A percentile compares a stretch with the other conserved stretches of the same genome.
Evolutionary conservation across 352 stramenopile genomes (phyloP).

Genomic region (Phytophthora fragariaefolia): DNA sequence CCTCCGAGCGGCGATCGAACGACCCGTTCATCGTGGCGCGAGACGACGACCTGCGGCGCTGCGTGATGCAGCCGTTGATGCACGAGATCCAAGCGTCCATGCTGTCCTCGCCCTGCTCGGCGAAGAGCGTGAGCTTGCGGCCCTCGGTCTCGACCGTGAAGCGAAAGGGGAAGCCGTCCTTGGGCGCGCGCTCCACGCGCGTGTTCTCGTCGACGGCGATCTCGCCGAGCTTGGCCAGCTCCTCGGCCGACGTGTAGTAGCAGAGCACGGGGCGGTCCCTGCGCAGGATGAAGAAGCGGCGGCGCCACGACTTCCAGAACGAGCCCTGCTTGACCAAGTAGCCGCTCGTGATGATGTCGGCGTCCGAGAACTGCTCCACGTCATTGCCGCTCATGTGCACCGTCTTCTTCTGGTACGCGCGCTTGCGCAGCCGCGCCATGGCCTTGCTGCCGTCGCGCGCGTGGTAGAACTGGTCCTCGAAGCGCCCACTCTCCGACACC

Average conservation of each 20-base stretch:
- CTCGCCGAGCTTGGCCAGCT: slow-evolving; percentile 85
- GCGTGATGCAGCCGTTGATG: slow-evolving; percentile 60
- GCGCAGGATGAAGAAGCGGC: slow-evolving; percentile 85
- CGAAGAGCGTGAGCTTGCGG: slow-evolving; percentile 77
- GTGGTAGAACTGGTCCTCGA: slow-evolving; percentile 90
- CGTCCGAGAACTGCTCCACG: slow-evolving; percentile 87
- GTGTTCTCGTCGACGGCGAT: slow-evolving; percentile 76
- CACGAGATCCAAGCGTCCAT: slow-evolving; percentile 74
- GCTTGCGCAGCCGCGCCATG: slow-evolving; percentile 83
- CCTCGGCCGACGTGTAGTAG: slow-evolving; percentile 83
- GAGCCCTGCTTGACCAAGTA: slow-evolving; percentile 88
- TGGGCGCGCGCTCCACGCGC: slow-evolving; percentile 51
- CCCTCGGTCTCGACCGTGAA: slow-evolving; percentile 76
- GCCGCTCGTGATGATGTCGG: slow-evolving; percentile 80
- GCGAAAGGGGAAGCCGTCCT: slow-evolving; percentile 60
- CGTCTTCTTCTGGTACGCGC: slow-evolving; percentile 72
- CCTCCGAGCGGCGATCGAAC: slow-evolving; percentile 40
- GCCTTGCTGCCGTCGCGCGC: slow-evolving; percentile 79
- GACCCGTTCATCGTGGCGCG: slow-evolving; percentile 43
- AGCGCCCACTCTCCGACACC: slow-evolving; percentile 82
- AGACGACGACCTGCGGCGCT: slow-evolving; percentile 33
- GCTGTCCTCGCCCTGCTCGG: slow-evolving; percentile 57
- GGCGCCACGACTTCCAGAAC: slow-evolving; percentile 89
- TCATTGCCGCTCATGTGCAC: slow-evolving; percentile 80
- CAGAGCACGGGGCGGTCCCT: slow-evolving; percentile 73